Conservation (phyloP, 2,329 filamentous ascomycete genomes). For the Aspergillus sp. region DNA sequence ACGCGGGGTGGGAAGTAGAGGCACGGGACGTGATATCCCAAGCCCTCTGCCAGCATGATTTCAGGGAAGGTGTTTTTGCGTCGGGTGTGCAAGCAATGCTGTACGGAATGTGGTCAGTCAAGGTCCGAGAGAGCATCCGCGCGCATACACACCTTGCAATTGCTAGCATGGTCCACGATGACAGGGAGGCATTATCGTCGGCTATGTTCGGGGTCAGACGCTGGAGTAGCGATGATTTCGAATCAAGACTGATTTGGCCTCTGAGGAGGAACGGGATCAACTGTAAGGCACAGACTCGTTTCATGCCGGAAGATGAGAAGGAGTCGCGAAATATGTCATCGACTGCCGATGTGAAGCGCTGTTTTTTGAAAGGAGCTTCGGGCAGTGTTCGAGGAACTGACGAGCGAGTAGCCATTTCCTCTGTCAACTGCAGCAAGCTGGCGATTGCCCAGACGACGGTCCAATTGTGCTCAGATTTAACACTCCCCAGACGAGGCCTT, state of each 20-base stretch:
- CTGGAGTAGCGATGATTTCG: conserved; percentile 48
- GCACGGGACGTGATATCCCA: conserved; percentile 68
- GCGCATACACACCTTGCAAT: conserved; percentile 56
- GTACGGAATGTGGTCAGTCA: conserved; percentile 8
- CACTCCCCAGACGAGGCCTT: conserved; percentile 26
- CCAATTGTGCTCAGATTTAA: conserved; percentile 33
- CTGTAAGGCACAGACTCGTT: conserved; percentile 45
- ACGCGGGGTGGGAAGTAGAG: conserved; percentile 59
- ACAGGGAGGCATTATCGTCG: conserved; percentile 58
- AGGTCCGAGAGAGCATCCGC: not conserved
- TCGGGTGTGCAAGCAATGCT: conserved; percentile 24
- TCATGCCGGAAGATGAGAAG: conserved; percentile 25
- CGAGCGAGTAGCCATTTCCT: conserved; percentile 12
- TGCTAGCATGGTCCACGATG: conserved; percentile 79
- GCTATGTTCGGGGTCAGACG: conserved; percentile 51
- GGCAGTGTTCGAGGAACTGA: conserved; percentile 4
- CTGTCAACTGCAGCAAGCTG: conserved; percentile 30
- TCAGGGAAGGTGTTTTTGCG: conserved; percentile 34
- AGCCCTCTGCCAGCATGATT: conserved; percentile 55
- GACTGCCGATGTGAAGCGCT: conserved; percentile 25
- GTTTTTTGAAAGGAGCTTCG: conserved; percentile 23
- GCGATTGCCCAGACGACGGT: conserved; percentile 31
- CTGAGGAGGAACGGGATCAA: conserved; percentile 45
- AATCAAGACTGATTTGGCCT: conserved; percentile 40
- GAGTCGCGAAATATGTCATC: conserved; percentile 30